Base-by-base conservation (phyloP, 2,329 filamentous ascomycete genomes). In the Microdochium trichocladiopsis region DNA sequence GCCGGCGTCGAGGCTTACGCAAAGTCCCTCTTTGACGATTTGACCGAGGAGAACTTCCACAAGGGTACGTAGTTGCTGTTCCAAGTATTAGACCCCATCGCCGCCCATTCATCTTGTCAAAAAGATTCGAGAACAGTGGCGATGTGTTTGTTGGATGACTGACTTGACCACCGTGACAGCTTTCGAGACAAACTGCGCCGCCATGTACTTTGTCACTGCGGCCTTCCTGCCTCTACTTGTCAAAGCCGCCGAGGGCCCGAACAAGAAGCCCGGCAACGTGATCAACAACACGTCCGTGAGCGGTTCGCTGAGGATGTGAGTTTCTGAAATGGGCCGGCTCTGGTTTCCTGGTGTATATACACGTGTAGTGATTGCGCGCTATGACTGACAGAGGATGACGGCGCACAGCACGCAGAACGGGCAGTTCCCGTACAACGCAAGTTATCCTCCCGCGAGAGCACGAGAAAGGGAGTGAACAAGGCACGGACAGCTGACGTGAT, bases 271-370 rank as follows among this genome's bases (percentile, higher is more conserved):
- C 1, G 74, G 74, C 3, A 72, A 65, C 18, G 69, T 83, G 24
- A 72, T 83, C 56, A 82, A 82, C 50, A 73, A 82, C 48, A 68
- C 70, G 37, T 77, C 72, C n/a, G 74, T 78, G 47, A 72, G 71
- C 1, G 78, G 77, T 1, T 60, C 73, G 4, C 72, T 79, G 67
- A 80, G 81, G 59, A 52, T 58, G 63, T 64, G 8, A 58, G 61
- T 60, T n/a, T 16, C 12, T n/a, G n/a, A n/a, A n/a, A n/a, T n/a
- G n/a, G n/a, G n/a, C n/a, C n/a, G n/a, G n/a, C n/a, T n/a, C n/a
- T n/a, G n/a, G n/a, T n/a, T n/a, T n/a, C n/a, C n/a, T n/a, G n/a
- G n/a, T n/a, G n/a, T n/a, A n/a, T n/a, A n/a, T n/a, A n/a, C n/a
- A n/a, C n/a, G n/a, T n/a, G n/a, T n/a, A n/a, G n/a, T n/a, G n/a